These are phyloP conservation scores for Eutreptiella sp. DNA, from an alignment of 208 protist species.

Conservation along the genomic window DNA sequence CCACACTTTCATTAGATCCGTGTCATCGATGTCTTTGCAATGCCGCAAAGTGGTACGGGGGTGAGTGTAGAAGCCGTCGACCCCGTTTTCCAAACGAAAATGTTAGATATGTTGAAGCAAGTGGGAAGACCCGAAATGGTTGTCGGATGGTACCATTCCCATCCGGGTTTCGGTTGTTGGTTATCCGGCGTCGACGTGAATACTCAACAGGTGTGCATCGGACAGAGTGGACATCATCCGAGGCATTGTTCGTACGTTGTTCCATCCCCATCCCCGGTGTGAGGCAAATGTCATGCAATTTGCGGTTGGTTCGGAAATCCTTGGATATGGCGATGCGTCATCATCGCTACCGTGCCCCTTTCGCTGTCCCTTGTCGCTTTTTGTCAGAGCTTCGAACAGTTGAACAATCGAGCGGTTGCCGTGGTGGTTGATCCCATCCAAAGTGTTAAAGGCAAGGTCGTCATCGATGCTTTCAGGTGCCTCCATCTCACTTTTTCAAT, in stretches of 20 bases:
- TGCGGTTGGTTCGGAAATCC: constrained; percentile 1
- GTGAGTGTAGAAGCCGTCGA: constrained; percentile 99
- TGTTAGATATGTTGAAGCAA: constrained; percentile 99
- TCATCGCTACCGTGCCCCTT: neutral
- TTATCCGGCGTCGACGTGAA: constrained; percentile 99
- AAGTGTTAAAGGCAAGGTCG: constrained; percentile 98
- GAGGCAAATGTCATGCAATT: neutral
- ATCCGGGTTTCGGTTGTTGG: constrained; percentile 99
- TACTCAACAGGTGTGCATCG: too few relatives aligned
- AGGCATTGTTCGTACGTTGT: neutral
- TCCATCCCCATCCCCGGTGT: neutral
- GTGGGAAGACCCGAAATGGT: constrained; percentile 97
- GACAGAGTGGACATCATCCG: constrained; percentile 35
- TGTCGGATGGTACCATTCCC: constrained; percentile 99
- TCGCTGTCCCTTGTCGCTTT: neutral
- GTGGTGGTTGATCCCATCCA: constrained; percentile 99
- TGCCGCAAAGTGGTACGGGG: constrained; percentile 96
- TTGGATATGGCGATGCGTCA: too few relatives aligned
- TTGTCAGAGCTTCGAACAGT: constrained; percentile 90
- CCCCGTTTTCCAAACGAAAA: constrained; percentile 99
- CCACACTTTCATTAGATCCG: constrained; percentile 57
- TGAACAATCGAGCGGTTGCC: constrained; percentile 94
- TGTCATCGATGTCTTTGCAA: constrained; percentile 97
- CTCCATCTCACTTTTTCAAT: constrained; percentile 84
- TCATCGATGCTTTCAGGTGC: constrained; percentile 99